phyloP scores from a whole-genome alignment of 257 asterid species.

The Knoxia roxburghii region DNA sequence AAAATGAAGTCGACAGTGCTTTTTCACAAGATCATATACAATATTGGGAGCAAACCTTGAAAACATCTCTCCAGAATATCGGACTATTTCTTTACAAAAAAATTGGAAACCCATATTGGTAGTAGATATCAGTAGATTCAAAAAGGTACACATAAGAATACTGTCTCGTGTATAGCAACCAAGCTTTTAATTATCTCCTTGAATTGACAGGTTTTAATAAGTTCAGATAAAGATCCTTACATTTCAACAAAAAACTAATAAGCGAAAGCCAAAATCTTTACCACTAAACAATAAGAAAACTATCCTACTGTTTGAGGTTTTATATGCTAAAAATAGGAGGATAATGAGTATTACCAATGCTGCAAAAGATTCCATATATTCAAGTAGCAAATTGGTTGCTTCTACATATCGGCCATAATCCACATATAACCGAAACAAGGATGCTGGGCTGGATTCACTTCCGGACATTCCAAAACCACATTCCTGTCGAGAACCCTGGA shows the following conservation, averaged over 20 bases:
- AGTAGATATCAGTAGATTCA: background rate
- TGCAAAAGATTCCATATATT: conserved; percentile 63
- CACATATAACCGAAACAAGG: conserved; percentile 69
- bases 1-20: background rate
- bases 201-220: background rate
- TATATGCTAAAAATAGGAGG: conserved; percentile 9
- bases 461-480: conserved; percentile 76
- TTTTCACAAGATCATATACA: background rate
- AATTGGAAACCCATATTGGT: background rate
- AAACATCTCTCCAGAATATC: background rate
- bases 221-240: background rate
- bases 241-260: background rate
- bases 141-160: background rate
- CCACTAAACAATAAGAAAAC: background rate
- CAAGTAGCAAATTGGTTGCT: conserved; percentile 77
- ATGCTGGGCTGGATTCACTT: conserved; percentile 72
- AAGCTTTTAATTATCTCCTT: background rate
- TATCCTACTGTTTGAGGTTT: background rate
- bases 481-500: conserved; percentile 58
- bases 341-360: conserved; percentile 46
- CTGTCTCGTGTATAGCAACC: background rate
- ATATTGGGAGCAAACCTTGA: background rate
- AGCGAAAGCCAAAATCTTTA: background rate
- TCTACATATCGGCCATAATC: conserved; percentile 81
- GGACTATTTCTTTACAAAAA: too few species aligned